These are phyloP conservation scores for Pseudozyma sp. DNA, from an alignment of 1,284 basidiomycete species.

Conservation along the genomic window DNA sequence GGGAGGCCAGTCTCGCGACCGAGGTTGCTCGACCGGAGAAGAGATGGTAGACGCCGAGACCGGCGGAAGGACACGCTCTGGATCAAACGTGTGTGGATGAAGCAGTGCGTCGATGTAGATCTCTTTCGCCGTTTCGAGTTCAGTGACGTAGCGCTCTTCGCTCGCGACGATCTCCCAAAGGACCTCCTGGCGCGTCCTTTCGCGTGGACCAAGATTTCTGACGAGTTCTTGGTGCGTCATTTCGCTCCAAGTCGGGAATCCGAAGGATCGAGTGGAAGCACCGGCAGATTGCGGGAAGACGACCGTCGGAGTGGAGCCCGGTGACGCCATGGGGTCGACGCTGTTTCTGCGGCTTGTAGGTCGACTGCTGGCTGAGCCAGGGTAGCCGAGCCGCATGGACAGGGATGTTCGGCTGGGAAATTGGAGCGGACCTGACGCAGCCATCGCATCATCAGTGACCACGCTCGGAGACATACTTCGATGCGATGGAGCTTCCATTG, in stretches of 20 bases:
- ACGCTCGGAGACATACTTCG: conserved; percentile 19
- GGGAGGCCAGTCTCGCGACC: neutral
- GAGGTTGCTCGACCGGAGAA: conserved; percentile 1
- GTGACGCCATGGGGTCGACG: conserved; percentile 15
- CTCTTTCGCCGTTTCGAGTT: conserved; percentile 89
- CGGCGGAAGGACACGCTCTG: conserved; percentile 20
- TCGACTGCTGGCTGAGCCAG: conserved; percentile 28
- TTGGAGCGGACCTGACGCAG: conserved; percentile 20
- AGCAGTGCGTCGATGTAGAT: conserved; percentile 90
- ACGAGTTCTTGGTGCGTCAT: conserved; percentile 94
- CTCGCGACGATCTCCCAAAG: conserved; percentile 97
- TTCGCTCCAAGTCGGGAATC: conserved; percentile 84
- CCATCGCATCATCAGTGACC: neutral
- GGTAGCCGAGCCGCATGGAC: conserved; percentile 39
- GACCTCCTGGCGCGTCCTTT: conserved; percentile 95
- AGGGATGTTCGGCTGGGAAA: conserved; percentile 41
- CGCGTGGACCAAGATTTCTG: conserved; percentile 88
- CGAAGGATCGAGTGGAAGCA: conserved; percentile 24
- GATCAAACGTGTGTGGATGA: conserved; percentile 72
- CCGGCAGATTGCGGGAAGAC: conserved; percentile 21
- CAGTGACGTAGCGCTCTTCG: conserved; percentile 93
- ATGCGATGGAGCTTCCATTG: conserved; percentile 11
- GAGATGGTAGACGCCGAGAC: neutral
- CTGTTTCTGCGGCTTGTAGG: conserved; percentile 40
- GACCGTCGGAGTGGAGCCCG: conserved; percentile 20